A percentile compares a stretch with the other conserved stretches of the same genome.
Evolutionary conservation across 768 basidiomycete species (phyloP).

Genomic region (Podaxis carcinomalis): DNA sequence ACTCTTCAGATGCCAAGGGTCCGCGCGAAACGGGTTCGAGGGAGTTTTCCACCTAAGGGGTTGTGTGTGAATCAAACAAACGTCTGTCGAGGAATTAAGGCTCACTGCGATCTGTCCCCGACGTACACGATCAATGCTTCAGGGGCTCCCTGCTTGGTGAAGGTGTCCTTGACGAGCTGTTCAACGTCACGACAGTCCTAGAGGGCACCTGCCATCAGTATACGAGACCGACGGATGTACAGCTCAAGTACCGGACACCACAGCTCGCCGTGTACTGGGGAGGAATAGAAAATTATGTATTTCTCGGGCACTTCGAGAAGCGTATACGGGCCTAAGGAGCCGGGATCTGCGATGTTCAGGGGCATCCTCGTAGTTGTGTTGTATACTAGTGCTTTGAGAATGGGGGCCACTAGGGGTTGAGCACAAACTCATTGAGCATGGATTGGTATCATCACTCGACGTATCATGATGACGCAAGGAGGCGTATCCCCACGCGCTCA

Average conservation of each 20-base stretch:
- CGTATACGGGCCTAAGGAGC: constrained; percentile 29
- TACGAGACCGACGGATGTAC: neutral
- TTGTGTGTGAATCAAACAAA: neutral
- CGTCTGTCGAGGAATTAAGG: constrained; percentile 1
- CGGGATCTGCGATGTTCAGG: constrained; percentile 32
- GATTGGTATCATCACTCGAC: neutral
- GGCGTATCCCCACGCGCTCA: neutral
- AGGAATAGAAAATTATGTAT: constrained; percentile 70
- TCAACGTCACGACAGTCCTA: constrained; percentile 70
- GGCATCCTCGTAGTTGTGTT: constrained; percentile 39
- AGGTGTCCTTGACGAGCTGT: constrained; percentile 44
- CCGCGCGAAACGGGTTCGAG: constrained; percentile 53
- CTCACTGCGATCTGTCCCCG: constrained; percentile 61
- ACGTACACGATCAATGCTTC: constrained; percentile 64
- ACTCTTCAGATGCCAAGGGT: constrained; percentile 54
- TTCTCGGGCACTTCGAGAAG: constrained; percentile 40
- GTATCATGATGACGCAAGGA: constrained; percentile 9
- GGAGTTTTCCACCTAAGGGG: constrained; percentile 59
- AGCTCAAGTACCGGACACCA: constrained; percentile 61
- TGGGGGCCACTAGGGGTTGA: neutral
- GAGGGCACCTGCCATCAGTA: neutral
- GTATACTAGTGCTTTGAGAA: constrained; percentile 11
- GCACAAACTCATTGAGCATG: too few species aligned
- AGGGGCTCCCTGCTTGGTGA: constrained; percentile 39
- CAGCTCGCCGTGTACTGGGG: constrained; percentile 51